Base-by-base conservation (phyloP, 495 filamentous ascomycete genomes). In the Clohesyomyces aquaticus region DNA sequence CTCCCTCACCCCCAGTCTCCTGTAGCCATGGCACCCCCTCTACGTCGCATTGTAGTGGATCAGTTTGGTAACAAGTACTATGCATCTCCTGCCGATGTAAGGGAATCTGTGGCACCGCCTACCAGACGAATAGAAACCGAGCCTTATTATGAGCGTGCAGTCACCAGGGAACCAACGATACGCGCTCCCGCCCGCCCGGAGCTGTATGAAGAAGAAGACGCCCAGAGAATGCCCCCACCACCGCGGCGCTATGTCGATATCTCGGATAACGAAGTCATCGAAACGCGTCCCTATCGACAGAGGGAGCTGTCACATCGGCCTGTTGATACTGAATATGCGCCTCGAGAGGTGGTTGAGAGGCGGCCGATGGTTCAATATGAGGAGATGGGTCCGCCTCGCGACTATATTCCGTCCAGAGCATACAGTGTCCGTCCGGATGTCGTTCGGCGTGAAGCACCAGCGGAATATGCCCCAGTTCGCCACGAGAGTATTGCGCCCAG, bases 161-260 rank as follows among this genome's bases (percentile, higher is more conserved):
- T 66, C 16, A 71, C 70, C 27, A 63, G 72, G 11, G 68, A 67
- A 46, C 59, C 56, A 59, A 54, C 51, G 26, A 38, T 66, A 27
- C 59, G 60, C 28, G 49, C 67, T 46, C 52, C 62, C 23, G 32
- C 52, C 29, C 61, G 66, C n/a, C 54, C 52, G 0, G 72, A 72
- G 29, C 28, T 53, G 12, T 67, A 68, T 48, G 63, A 63, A 23
- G 72, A 71, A 22, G 73, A 67, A 10, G 47, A 65, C 38, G 35
- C 63, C 66, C 74, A 57, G 65, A 79, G 29, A 47, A 74, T 72
- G 65, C 64, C 42, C 76, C 78, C 60, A 64, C 74, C 55, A 67
- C 74, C 57, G 4, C 66, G 80, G 58, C 78, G 83, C 25, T 78
- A 83, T 38, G 69, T 83, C 16, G 82, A 83, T 12, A 78, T 83